Base-by-base conservation (phyloP, 352 stramenopile genomes). In the Peronospora destructor region DNA sequence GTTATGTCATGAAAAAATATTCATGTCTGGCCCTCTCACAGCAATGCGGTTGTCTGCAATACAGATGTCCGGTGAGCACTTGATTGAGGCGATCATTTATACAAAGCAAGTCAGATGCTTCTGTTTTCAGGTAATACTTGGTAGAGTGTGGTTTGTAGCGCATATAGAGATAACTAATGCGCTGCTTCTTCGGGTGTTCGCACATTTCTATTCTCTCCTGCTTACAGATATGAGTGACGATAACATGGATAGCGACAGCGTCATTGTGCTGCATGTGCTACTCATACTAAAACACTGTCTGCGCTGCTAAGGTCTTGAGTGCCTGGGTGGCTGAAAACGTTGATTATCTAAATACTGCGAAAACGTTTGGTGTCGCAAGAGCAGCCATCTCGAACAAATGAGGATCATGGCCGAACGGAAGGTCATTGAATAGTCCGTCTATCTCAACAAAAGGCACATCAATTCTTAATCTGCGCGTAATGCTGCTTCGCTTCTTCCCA, bases 201-300 rank as follows among this genome's bases (percentile, higher is more conserved):
- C n/a, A n/a, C n/a, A n/a, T n/a, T n/a, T n/a, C n/a, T n/a, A n/a
- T n/a, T n/a, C n/a, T n/a, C n/a, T n/a, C n/a, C n/a, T n/a, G n/a
- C n/a, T n/a, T n/a, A n/a, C n/a, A 32, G 29, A 56, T 8, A 16
- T 42, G 16, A 43, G 51, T 33, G 33, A 42, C 36, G 36, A 29
- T 37, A 12, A 37, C 8, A n/a, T 34, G 11, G 30, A n/a, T 14
- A 7, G 28, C 2, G 45, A 51, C n/a, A 61, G 61, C 9, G 33
- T 66, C 17, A 49, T 84, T 25, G 40, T 72, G 2, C 61, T 84
- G 0, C 72, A 71, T 10, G 54, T 84, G 9, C 44, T n/a, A n/a
- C n/a, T n/a, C n/a, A n/a, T n/a, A n/a, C n/a, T 84, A n/a, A 84
- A 80, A 44, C 76, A 80, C 46, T 79, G 69, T 23, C 43, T 87